phyloP scores from a whole-genome alignment of 768 basidiomycete genomes.

The Leccinum variicolor region DNA sequence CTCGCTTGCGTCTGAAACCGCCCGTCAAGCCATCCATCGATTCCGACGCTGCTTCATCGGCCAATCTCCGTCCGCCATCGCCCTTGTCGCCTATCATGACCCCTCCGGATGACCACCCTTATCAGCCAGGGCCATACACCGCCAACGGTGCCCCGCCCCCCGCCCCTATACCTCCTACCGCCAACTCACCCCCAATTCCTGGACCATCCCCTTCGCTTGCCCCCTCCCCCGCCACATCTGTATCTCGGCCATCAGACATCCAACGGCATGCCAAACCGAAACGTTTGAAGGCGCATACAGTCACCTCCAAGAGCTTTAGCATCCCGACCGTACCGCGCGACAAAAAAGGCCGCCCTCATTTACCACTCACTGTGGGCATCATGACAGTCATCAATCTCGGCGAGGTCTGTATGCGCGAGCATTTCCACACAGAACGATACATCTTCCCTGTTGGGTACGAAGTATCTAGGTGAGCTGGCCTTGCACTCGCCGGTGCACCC shows the following conservation, averaged over 20 bases:
- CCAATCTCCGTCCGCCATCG: conserved; percentile 24
- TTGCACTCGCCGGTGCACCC: neutral
- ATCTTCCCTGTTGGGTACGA: conserved; percentile 89
- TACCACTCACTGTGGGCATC: conserved; percentile 82
- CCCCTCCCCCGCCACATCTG: conserved; percentile 16
- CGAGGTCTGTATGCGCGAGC: conserved; percentile 74
- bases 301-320: conserved; percentile 71
- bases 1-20: conserved; percentile 48
- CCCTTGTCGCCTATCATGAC: conserved; percentile 34
- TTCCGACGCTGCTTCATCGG: conserved; percentile 14
- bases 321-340: conserved; percentile 81
- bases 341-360: conserved; percentile 61
- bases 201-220: conserved; percentile 20
- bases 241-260: conserved; percentile 25
- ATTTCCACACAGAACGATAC: conserved; percentile 85
- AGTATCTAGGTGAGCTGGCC: conserved; percentile 58
- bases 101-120: conserved; percentile 32
- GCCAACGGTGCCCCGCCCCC: conserved; percentile 22
- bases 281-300: conserved; percentile 75
- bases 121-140: conserved; percentile 22
- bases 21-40: conserved; percentile 32
- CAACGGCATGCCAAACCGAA: conserved; percentile 64
- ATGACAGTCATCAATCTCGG: conserved; percentile 80
- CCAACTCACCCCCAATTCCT: conserved; percentile 19
- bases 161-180: conserved; percentile 12